Base-by-base conservation (phyloP, 192 early-diverging fungal species). In the Coemansia sp. region DNA sequence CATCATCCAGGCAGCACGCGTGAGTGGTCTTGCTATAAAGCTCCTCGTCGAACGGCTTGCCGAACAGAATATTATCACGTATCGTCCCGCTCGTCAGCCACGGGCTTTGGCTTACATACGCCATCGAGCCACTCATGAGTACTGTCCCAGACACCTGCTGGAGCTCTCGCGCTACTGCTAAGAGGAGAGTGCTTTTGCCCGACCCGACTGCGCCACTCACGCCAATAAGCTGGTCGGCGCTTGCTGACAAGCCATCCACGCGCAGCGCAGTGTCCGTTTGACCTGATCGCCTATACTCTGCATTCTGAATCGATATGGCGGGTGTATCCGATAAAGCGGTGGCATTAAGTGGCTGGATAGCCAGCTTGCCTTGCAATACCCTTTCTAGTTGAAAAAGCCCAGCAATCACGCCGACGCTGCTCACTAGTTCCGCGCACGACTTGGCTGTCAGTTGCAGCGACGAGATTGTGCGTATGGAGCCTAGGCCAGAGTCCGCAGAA, bases 171-270 rank as follows among this genome's bases (percentile, higher is more conserved):
- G 94, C 77, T 14, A 95, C 77, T 42, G 92, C 89, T 25, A 89
- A 69, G 14, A 96, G 67, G 27, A 97, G 58, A 6, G 88, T 86
- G 9, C 89, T 86, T 68, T 97, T 97, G 32, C 96, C 96, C 20
- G 87, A 85, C 3, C 94, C 94, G 15, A 94, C 93, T 31, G 87
- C 77, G 8, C 95, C 95, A 45, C 87, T 89, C 42, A 96, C 74
- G 15, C 93, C 86, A 20, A 90, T 85, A 4, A 94, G 74, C 46
- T 89, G 85, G 35, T 83, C 82, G 6, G 70, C 32, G 3, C 19
- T 24, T n/a, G 62, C 49, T 14, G 39, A 36, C 31, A 77, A 31
- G 6, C 22, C 1, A 25, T 51, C 37, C 1, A 68, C 41, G 2
- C 29, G 15, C 17, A 77, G 17, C 0, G 65, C 46, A 38, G 43